A percentile compares a stretch with the other conserved stretches of the same genome.
Conservation (phyloP, 768 basidiomycete species). For the Leccinum obscurum region DNA sequence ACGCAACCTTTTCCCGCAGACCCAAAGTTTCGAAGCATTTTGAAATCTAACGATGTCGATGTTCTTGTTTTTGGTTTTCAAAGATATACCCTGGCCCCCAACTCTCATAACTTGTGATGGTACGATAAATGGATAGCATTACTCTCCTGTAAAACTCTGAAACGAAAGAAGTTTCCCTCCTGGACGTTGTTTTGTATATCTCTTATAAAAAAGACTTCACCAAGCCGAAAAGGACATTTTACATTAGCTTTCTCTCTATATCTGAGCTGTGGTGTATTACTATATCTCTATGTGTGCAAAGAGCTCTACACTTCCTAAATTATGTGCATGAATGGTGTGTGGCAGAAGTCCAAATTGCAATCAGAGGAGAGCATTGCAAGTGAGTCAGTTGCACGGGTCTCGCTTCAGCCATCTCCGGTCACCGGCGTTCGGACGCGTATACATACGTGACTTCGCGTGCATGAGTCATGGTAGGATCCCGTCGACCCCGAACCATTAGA, state of each 20-base stretch:
- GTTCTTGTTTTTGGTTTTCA: conserved; percentile 11
- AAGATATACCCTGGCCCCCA: conserved; percentile 10
- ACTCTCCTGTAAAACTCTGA: conserved; percentile 3
- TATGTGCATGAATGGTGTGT: conserved; percentile 11
- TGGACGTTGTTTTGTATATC: conserved; percentile 14
- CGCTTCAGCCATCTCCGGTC: background rate
- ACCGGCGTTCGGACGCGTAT: background rate
- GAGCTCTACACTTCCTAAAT: background rate
- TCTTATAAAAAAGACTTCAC: background rate
- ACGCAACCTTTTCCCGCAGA: background rate
- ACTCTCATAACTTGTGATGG: conserved; percentile 10
- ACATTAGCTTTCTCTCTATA: background rate
- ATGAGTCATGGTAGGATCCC: background rate
- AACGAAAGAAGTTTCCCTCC: background rate
- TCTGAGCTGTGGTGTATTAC: background rate
- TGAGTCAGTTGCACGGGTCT: background rate
- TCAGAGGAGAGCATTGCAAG: background rate
- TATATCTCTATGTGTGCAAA: background rate
- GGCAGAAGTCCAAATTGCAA: background rate
- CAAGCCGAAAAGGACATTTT: conserved; percentile 4
- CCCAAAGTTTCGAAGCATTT: background rate
- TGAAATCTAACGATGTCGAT: conserved; percentile 2
- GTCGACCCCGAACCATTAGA: conserved; percentile 38
- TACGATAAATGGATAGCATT: conserved; percentile 23
- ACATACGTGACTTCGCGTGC: background rate